A percentile compares a stretch with the other conserved stretches of the same genome.
Conservation (phyloP, 2,329 filamentous ascomycete genomes). For the Sordariomycetes sp. region DNA sequence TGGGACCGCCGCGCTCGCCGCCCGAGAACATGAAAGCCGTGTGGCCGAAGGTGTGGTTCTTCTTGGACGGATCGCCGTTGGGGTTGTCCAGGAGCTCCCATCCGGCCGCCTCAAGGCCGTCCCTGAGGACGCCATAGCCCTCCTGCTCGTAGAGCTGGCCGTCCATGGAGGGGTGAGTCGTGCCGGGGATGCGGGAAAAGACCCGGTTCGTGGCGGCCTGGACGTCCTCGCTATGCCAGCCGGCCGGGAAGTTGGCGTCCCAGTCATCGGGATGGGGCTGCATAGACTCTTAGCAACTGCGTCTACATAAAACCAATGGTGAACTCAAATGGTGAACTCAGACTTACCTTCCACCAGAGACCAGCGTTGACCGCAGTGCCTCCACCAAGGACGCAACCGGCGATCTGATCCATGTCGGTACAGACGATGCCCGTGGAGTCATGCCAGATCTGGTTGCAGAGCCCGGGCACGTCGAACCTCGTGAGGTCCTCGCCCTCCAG, state of each 20-base stretch:
- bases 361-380: slow-evolving; percentile 57
- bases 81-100: slow-evolving; percentile 54
- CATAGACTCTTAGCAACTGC: no score
- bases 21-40: slow-evolving; percentile 56
- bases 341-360: slow-evolving; percentile 51
- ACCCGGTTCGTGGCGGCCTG: slow-evolving; percentile 45
- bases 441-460: slow-evolving; percentile 60
- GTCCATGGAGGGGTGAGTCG: slow-evolving; percentile 53
- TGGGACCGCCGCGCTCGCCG: slow-evolving; percentile 57
- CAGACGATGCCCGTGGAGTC: slow-evolving; percentile 55
- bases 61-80: slow-evolving; percentile 50
- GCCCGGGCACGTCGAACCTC: slow-evolving; percentile 59
- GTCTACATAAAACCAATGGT: no score
- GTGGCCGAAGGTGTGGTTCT: slow-evolving; percentile 54
- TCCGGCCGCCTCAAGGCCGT: slow-evolving; percentile 43
- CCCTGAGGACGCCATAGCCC: slow-evolving; percentile 53
- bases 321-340: no score
- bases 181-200: slow-evolving; percentile 59
- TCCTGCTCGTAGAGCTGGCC: slow-evolving; percentile 55
- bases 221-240: slow-evolving; percentile 61
- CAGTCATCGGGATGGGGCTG: slow-evolving; percentile 55
- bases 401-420: slow-evolving; percentile 59
- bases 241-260: slow-evolving; percentile 59
- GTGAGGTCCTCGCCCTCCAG: slow-evolving; percentile 51
- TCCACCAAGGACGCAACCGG: slow-evolving; percentile 59